Evolutionary conservation across 75 land plant genomes (phyloP).

Genomic region (Cryptomeria japonica): DNA sequence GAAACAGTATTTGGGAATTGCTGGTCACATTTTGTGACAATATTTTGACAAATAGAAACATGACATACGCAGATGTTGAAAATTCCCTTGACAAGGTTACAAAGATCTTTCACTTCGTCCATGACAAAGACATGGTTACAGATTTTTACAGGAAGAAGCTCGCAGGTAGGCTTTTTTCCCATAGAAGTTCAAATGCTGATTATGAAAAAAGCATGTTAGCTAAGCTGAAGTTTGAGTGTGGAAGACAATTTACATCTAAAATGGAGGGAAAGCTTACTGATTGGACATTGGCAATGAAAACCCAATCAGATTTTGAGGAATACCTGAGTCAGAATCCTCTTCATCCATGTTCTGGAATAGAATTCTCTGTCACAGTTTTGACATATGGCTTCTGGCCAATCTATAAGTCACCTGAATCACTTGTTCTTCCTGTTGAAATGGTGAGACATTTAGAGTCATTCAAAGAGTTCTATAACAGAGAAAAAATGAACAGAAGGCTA

Average conservation of each 20-base stretch:
- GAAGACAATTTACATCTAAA: conserved; percentile 84
- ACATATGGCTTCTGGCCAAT: conserved; percentile 94
- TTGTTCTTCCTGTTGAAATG: conserved; percentile 91
- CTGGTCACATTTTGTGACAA: conserved; percentile 89
- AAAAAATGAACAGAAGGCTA: conserved; percentile 71
- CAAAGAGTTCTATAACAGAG: conserved; percentile 71
- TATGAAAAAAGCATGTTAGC: conserved; percentile 86
- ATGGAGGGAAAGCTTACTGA: conserved; percentile 97
- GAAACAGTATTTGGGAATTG: conserved; percentile 87
- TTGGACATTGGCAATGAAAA: conserved; percentile 80
- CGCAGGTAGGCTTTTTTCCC: conserved; percentile 82
- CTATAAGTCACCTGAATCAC: conserved; percentile 70
- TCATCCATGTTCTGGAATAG: conserved; percentile 72
- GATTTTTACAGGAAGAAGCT: conserved; percentile 67
- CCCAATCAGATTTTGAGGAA: conserved; percentile 73
- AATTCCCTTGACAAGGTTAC: conserved; percentile 88
- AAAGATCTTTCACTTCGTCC: conserved; percentile 77
- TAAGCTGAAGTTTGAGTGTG: conserved; percentile 89
- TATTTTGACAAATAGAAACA: conserved; percentile 76
- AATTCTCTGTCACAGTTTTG: conserved; percentile 84
- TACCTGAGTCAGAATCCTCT: conserved; percentile 46
- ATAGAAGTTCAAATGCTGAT: conserved; percentile 84
- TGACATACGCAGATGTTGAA: conserved; percentile 80
- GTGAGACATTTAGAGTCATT: conserved; percentile 84
- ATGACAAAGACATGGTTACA: conserved; percentile 22